A percentile compares a stretch with the other conserved stretches of the same genome.
Conservation (phyloP, 208 protist species). For the Zelonia costaricensis region DNA sequence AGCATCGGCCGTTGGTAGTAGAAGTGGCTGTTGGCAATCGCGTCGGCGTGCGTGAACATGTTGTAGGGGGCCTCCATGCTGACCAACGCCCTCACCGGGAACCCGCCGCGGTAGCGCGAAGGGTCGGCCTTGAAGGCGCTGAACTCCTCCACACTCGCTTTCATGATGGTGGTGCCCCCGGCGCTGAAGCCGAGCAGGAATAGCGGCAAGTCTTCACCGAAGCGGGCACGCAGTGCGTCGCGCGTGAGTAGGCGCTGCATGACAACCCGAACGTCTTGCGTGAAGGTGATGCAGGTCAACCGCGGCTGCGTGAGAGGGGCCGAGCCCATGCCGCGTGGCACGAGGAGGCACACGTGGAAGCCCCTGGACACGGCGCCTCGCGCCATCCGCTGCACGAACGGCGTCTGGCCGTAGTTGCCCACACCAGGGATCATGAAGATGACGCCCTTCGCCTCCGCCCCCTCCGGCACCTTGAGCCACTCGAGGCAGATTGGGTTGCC, state of each 20-base stretch:
- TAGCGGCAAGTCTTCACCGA: slow-evolving; percentile 32
- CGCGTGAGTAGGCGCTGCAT: slow-evolving; percentile 28
- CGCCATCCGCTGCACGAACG: slow-evolving; percentile 41
- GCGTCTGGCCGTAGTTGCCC: slow-evolving; percentile 42
- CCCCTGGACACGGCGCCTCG: slow-evolving; percentile 19
- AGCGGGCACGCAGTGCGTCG: slow-evolving; percentile 18
- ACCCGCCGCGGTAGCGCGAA: slow-evolving; percentile 21
- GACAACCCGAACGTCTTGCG: slow-evolving; percentile 34
- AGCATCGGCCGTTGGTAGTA: slow-evolving; percentile 41
- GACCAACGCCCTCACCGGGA: slow-evolving; percentile 27
- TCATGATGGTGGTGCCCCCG: slow-evolving; percentile 38
- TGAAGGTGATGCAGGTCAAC: slow-evolving; percentile 52
- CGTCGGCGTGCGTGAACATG: slow-evolving; percentile 33
- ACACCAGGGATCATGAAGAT: slow-evolving; percentile 53
- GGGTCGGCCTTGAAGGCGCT: slow-evolving; percentile 16
- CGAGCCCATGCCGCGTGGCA: slow-evolving; percentile 58
- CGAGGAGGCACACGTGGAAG: slow-evolving; percentile 56
- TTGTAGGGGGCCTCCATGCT: slow-evolving; percentile 50
- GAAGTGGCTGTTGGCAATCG: slow-evolving; percentile 23
- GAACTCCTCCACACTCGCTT: slow-evolving; percentile 44
- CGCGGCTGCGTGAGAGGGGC: slow-evolving; percentile 42
- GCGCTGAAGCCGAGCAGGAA: slow-evolving; percentile 53
- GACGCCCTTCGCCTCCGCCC: slow-evolving; percentile 33
- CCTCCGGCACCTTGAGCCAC: slow-evolving; percentile 30
- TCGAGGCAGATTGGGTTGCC: slow-evolving; percentile 68